Evolutionary conservation across 768 basidiomycete species (phyloP).

Genomic region (Cyathus striatus): DNA sequence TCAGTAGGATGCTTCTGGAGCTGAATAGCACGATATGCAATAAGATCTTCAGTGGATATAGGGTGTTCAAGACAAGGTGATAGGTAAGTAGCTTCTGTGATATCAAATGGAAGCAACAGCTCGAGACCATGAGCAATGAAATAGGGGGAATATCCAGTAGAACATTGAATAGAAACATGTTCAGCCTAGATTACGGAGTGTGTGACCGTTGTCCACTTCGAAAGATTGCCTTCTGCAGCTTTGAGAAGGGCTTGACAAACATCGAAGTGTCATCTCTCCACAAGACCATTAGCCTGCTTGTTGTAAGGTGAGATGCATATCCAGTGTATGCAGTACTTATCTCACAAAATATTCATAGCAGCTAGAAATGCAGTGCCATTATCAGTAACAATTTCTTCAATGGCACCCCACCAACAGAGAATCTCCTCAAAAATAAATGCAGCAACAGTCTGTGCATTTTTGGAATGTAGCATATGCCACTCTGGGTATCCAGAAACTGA

Average conservation of each 20-base stretch:
- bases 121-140: conserved; percentile 25
- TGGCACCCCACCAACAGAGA: conserved; percentile 31
- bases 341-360: conserved; percentile 11
- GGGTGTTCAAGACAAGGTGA: background rate
- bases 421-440: conserved; percentile 21
- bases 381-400: conserved; percentile 25
- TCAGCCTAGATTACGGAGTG: conserved; percentile 26
- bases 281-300: conserved; percentile 31
- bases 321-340: conserved; percentile 26
- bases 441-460: conserved; percentile 14
- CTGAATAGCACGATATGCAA: conserved; percentile 15
- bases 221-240: conserved; percentile 15
- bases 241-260: conserved; percentile 14
- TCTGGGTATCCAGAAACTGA: conserved; percentile 16
- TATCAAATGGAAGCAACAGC: conserved; percentile 25
- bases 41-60: conserved; percentile 12
- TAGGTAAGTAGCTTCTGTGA: conserved; percentile 14
- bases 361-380: conserved; percentile 26
- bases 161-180: conserved; percentile 18
- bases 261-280: conserved; percentile 24
- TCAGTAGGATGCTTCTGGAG: conserved; percentile 17
- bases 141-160: conserved; percentile 27
- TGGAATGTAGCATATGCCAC: conserved; percentile 10
- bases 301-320: conserved; percentile 39
- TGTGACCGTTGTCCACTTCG: conserved; percentile 21